Evolutionary conservation across 768 basidiomycete species (phyloP).

Genomic region (Auricularia heimuer): DNA sequence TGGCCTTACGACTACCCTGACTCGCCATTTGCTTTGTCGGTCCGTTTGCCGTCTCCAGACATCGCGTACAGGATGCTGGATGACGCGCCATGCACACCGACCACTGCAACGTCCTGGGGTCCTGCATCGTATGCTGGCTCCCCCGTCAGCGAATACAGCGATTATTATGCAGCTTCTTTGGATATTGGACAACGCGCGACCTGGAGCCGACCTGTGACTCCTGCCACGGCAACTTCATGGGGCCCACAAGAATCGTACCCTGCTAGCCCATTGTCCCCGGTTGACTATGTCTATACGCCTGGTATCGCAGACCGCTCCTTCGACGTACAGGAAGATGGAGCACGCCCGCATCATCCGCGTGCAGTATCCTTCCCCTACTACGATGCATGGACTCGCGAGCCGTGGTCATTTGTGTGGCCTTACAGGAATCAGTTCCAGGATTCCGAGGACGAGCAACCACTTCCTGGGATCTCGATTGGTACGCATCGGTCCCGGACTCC

Average conservation of each 20-base stretch:
- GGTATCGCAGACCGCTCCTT: conserved; percentile 31
- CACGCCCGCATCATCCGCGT: not conserved
- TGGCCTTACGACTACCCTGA: conserved; percentile 12
- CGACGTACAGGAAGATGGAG: conserved; percentile 14
- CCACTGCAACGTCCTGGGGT: conserved; percentile 38
- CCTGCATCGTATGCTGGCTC: conserved; percentile 24
- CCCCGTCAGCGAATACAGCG: conserved; percentile 4
- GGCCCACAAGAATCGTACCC: conserved; percentile 36
- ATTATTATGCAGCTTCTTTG: conserved; percentile 25
- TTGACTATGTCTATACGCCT: conserved; percentile 27
- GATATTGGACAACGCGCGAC: conserved; percentile 31
- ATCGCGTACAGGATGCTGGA: conserved; percentile 23
- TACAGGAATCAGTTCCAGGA: conserved; percentile 10
- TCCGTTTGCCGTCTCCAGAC: conserved; percentile 19
- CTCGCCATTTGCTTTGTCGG: conserved; percentile 11
- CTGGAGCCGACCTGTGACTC: conserved; percentile 32
- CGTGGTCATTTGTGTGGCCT: conserved; percentile 27
- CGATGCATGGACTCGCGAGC: conserved; percentile 6
- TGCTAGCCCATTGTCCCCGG: conserved; percentile 27
- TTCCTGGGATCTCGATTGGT: not conserved
- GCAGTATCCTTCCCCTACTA: conserved; percentile 3
- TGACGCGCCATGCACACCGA: conserved; percentile 8
- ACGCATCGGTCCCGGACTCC: too few species aligned
- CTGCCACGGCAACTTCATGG: conserved; percentile 40
- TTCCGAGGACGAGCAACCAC: not conserved